Base-by-base conservation (phyloP, 2,329 filamentous ascomycete species). In the Coleophoma eucalyptorum region DNA sequence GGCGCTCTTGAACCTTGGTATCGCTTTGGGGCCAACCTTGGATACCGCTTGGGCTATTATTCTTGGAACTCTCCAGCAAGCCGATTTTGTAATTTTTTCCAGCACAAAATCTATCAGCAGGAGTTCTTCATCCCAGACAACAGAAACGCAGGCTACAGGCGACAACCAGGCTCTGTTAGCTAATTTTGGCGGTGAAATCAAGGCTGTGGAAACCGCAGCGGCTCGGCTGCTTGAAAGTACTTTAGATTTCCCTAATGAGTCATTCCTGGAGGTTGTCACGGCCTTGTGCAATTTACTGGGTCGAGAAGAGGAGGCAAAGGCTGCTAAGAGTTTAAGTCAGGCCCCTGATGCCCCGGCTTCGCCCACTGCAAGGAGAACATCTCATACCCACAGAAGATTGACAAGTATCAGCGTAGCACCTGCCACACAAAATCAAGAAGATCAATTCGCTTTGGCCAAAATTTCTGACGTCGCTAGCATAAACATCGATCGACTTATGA, bases 1-100 rank as follows among this genome's bases (percentile, higher is more conserved):
- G 62, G 94, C 94, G 31, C 76, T 99, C 15, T 73, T 99, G n/a
- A 99, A 99, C 60, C 72, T 99, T 3, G 94, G 94, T 2, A 99
- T 97, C 62, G 94, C 94, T 2, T 72, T 99, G 1, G 94, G 94
- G 0, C 91, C 94, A 3, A 96, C 90, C 0, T 76, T 99, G 1
- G 85, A 88, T 34, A 77, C 80, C 13, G 89, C 93, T 1, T 99
- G 95, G 89, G 85, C 84, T 1, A 97, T 99, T 51, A 77, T 99
- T 15, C 78, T 99, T 1, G 92, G 96, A 62, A 96, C 92, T 0
- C 72, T 99, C 7, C 91, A 97, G 62, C 90, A 97, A 67, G 92
- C 93, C 3, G 94, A 97, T 61, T 84, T 96, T 55, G 85, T 97
- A 4, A 78, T 97, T 21, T 88, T 86, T 44, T 65, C 66, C 13